phyloP scores from a whole-genome alignment of 2,329 filamentous ascomycete genomes.

The Fusarium sp. region DNA sequence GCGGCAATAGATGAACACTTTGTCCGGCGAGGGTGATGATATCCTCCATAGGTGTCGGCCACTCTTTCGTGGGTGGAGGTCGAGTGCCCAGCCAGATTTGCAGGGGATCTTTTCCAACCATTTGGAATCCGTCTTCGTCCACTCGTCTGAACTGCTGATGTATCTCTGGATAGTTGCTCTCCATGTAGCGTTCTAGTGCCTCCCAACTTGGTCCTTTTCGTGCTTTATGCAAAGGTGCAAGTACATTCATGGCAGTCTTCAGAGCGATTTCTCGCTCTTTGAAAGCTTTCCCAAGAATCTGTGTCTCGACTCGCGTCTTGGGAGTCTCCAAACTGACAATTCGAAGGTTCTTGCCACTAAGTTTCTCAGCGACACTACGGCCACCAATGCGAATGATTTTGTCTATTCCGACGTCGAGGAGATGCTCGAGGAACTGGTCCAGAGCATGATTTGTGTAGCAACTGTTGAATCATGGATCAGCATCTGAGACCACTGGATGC shows the following conservation, averaged over 20 bases:
- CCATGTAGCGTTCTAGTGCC: neutral
- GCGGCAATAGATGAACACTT: neutral
- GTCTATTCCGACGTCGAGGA: conserved; percentile 59
- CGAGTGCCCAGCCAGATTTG: neutral
- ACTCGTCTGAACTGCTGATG: neutral
- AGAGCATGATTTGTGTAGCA: conserved; percentile 63
- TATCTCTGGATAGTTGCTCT: neutral
- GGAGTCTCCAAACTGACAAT: neutral
- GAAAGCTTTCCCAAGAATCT: conserved; percentile 1
- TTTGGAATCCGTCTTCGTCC: neutral
- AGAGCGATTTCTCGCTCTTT: neutral
- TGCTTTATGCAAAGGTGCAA: neutral
- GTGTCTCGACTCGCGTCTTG: conserved; percentile 7
- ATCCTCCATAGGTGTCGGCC: neutral
- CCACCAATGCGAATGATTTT: conserved; percentile 70
- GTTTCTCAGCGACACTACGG: conserved; percentile 16
- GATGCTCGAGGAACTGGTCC: conserved; percentile 68
- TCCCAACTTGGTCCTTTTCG: neutral
- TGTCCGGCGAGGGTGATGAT: neutral
- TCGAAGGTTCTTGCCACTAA: conserved; percentile 16
- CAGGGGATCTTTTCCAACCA: neutral
- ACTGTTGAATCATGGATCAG: conserved; percentile 45
- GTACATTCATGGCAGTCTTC: neutral
- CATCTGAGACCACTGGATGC: neutral
- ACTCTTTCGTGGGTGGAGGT: neutral